phyloP scores from a whole-genome alignment of 352 stramenopile genomes.

The Phytopythium ostracodes region DNA sequence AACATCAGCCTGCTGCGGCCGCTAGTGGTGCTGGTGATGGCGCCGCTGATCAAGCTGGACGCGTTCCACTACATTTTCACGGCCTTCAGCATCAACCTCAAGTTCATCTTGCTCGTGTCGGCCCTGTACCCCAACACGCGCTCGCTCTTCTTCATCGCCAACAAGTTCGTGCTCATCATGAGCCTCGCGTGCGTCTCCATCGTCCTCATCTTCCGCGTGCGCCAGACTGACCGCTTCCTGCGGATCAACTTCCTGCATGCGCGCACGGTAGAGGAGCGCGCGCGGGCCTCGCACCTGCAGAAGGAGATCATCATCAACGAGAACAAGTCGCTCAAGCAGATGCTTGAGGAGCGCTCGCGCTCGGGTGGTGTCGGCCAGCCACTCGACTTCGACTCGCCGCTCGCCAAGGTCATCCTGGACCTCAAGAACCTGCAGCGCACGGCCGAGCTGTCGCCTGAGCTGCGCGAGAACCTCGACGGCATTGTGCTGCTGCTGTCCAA shows the following conservation, averaged over 20 bases:
- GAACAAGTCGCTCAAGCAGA: slow-evolving; percentile 81
- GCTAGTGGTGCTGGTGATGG: slow-evolving; percentile 52
- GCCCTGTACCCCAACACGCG: slow-evolving; percentile 56
- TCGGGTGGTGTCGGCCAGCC: slow-evolving; percentile 18
- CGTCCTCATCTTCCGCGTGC: slow-evolving; percentile 59
- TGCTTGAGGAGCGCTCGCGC: slow-evolving; percentile 60
- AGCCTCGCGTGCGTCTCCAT: slow-evolving; percentile 45
- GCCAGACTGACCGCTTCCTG: slow-evolving; percentile 72
- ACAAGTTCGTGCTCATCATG: slow-evolving; percentile 75
- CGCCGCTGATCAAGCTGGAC: slow-evolving; percentile 72
- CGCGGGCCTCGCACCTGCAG: slow-evolving; percentile 57
- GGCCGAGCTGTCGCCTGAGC: slow-evolving; percentile 51
- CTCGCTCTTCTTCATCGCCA: slow-evolving; percentile 53
- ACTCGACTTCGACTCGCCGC: slow-evolving; percentile 76
- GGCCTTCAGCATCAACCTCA: slow-evolving; percentile 57
- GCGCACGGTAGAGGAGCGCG: slow-evolving; percentile 65
- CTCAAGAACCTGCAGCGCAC: slow-evolving; percentile 68
- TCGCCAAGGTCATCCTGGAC: slow-evolving; percentile 75
- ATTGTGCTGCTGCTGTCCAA: slow-evolving; percentile 75
- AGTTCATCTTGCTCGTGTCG: slow-evolving; percentile 60
- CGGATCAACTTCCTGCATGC: slow-evolving; percentile 74
- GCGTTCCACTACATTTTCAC: slow-evolving; percentile 68
- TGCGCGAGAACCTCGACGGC: slow-evolving; percentile 68
- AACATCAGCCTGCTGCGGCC: slow-evolving; percentile 69
- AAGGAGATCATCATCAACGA: slow-evolving; percentile 84